Base-by-base conservation (phyloP, 768 basidiomycete genomes). In the Boletus sensibilis region DNA sequence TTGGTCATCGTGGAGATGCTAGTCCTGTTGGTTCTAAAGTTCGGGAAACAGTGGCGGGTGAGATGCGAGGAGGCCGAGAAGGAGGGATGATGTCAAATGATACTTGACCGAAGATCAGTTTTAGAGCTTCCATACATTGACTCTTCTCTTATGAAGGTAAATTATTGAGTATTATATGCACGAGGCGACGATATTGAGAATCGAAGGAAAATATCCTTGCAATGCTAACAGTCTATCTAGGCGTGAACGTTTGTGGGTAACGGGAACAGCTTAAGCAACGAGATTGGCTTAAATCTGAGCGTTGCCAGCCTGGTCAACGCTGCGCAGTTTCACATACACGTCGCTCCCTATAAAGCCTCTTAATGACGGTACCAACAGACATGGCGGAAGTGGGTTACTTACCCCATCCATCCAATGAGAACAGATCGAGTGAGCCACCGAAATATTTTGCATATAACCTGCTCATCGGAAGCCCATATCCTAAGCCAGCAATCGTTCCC, bases 401-500 rank as follows among this genome's bases (percentile, higher is more conserved):
- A 83, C 90, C 91, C 90, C 90, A 92, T 12, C 92, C 90, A 68
- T 93, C 88, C 44, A 95, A 69, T 1, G 88, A 86, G 57, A 90
- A 82, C 41, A 96, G 74, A 61, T 94, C 88, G 25, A 95, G 77
- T 5, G 87, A 87, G 18, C 92, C 93, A 11, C 92, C 92, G 63
- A 95, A 95, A 68, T 94, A 94, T 80, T 76, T 83, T 16, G 87
- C 84, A 63, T 90, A 89, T 46, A 90, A 68, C 54, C 79, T 79
- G 69, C 87, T 89, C 89, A 91, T 90, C 12, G 88, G 89, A 51
- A 91, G 73, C 1, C 93, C 93, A 60, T 94, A 95, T 2, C 93
- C 93, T 31, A 95, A 72, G 0, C 93, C 93, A 8, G 93, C 92
- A 55, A 95, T 89, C 4, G 91, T 92, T n/a, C 93, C 93, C 65